Percentiles rank a stretch among this genome's conserved stretches.
Conservation (phyloP, 306 rosid species). For the Vachellia pachyceras region DNA sequence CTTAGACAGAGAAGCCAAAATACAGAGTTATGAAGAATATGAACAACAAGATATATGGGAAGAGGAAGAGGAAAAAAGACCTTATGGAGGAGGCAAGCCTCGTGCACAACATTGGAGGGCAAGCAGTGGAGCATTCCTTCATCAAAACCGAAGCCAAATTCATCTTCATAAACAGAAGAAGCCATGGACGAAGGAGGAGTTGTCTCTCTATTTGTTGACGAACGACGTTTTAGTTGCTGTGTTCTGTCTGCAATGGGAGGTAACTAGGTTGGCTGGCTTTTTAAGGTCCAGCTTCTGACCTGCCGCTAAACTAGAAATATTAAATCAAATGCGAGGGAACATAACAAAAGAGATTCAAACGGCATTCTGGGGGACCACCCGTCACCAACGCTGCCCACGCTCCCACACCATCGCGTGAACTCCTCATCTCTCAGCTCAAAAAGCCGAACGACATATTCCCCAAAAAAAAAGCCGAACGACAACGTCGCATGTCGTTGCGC, state of each 20-base stretch:
- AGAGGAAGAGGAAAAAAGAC: not conserved
- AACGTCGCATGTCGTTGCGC: not conserved
- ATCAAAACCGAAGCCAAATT: slow-evolving; percentile 48
- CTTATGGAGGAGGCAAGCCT: slow-evolving; percentile 36
- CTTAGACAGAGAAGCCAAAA: no score
- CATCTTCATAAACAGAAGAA: slow-evolving; percentile 44
- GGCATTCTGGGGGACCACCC: not conserved
- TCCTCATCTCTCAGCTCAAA: no score
- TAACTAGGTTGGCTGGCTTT: slow-evolving; percentile 14
- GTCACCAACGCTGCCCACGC: not conserved
- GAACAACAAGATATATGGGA: no score
- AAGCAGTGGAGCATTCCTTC: slow-evolving; percentile 65
- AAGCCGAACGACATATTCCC: no score
- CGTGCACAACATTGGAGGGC: slow-evolving; percentile 60
- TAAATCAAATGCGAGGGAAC: slow-evolving; percentile 32
- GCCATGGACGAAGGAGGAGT: slow-evolving; percentile 46
- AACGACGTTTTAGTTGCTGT: slow-evolving; percentile 28
- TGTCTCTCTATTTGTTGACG: not conserved
- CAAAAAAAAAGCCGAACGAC: not conserved
- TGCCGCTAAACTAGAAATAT: slow-evolving; percentile 57
- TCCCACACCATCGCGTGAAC: not conserved
- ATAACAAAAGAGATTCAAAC: not conserved
- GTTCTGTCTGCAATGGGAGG: slow-evolving; percentile 30
- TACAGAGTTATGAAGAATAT: not conserved
- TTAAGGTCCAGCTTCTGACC: slow-evolving; percentile 66